Percentiles rank a stretch among this genome's conserved stretches.
These are phyloP conservation scores for Neonectria faginata DNA, from an alignment of 2,329 filamentous ascomycete genomes.

Conservation along the genomic window DNA sequence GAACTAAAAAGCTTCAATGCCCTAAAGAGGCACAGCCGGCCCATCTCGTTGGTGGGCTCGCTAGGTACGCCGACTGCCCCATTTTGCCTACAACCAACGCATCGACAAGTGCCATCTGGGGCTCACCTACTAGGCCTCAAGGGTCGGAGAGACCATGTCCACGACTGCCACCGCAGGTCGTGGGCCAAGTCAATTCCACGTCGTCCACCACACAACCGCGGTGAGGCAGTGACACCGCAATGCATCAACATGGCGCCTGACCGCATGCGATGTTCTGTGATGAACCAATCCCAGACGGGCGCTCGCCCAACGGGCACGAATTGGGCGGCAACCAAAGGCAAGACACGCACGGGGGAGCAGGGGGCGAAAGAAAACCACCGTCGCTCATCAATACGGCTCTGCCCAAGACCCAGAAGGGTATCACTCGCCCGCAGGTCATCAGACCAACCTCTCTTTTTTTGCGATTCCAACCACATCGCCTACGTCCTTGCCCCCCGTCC, in stretches of 20 bases:
- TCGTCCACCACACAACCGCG: slow-evolving; percentile 29
- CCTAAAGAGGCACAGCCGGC: slow-evolving; percentile 50
- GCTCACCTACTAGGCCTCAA: slow-evolving; percentile 5
- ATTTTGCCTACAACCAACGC: slow-evolving; percentile 34
- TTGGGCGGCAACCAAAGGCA: slow-evolving; percentile 35
- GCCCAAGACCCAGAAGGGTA: slow-evolving; percentile 21
- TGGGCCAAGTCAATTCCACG: slow-evolving; percentile 13
- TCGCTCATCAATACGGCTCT: slow-evolving; percentile 25
- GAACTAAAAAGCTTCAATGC: slow-evolving; percentile 52
- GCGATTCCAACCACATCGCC: slow-evolving; percentile 31
- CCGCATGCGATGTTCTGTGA: slow-evolving; percentile 37
- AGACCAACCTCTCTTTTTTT: slow-evolving; percentile 27
- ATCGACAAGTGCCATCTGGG: slow-evolving; percentile 27
- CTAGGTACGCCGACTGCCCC: slow-evolving; percentile 40
- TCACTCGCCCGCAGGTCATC: slow-evolving; percentile 32
- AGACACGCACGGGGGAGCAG: slow-evolving; percentile 30
- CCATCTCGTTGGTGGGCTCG: slow-evolving; percentile 43
- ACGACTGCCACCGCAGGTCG: slow-evolving; percentile 8
- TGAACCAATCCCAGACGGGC: slow-evolving; percentile 33
- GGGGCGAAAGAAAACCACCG: slow-evolving; percentile 22
- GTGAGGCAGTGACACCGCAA: slow-evolving; percentile 24
- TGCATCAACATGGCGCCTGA: slow-evolving; percentile 41
- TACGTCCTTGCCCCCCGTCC: slow-evolving; percentile 11
- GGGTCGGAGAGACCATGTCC: slow-evolving; percentile 16
- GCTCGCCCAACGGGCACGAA: slow-evolving; percentile 38